Conservation (phyloP, 257 asterid genomes). For the Linderniella brevidens region DNA sequence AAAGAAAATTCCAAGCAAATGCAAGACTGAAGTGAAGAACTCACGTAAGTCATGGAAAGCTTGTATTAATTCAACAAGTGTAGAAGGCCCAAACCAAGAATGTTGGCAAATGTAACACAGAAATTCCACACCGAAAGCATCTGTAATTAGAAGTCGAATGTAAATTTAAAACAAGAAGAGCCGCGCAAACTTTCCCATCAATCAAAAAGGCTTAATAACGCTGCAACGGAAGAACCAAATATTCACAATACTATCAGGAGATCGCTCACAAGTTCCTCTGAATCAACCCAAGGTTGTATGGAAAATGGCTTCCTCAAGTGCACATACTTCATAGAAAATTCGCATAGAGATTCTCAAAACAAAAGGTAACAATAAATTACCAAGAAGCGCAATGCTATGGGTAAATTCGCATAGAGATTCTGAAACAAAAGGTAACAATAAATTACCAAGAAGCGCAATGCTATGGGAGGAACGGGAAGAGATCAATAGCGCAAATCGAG, state of each 20-base stretch:
- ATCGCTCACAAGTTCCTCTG: constrained; percentile 56
- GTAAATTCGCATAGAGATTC: too few relatives aligned
- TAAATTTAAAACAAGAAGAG: constrained; percentile 8
- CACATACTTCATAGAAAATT: constrained; percentile 54
- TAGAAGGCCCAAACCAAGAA: constrained; percentile 85
- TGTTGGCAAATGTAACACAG: constrained; percentile 73
- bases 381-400: too few relatives aligned
- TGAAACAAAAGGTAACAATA: too few relatives aligned
- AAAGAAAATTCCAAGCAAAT: background rate
- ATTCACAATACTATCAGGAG: constrained; percentile 60
- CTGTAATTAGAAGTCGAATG: constrained; percentile 3
- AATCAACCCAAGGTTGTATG: constrained; percentile 68
- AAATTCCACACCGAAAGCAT: constrained; percentile 62
- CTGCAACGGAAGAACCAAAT: background rate
- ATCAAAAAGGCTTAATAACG: too few relatives aligned
- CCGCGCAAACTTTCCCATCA: background rate
- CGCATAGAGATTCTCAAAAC: constrained; percentile 46
- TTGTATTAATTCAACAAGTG: constrained; percentile 81
- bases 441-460: constrained; percentile 1
- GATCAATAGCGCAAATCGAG: too few relatives aligned
- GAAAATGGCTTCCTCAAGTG: constrained; percentile 49
- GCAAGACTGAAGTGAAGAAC: background rate
- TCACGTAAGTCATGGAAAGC: constrained; percentile 28
- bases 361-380: constrained; percentile 9
- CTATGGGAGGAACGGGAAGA: constrained; percentile 12